Base-by-base conservation (phyloP, 805 yeast species). In the Cephaloascus albidus region DNA sequence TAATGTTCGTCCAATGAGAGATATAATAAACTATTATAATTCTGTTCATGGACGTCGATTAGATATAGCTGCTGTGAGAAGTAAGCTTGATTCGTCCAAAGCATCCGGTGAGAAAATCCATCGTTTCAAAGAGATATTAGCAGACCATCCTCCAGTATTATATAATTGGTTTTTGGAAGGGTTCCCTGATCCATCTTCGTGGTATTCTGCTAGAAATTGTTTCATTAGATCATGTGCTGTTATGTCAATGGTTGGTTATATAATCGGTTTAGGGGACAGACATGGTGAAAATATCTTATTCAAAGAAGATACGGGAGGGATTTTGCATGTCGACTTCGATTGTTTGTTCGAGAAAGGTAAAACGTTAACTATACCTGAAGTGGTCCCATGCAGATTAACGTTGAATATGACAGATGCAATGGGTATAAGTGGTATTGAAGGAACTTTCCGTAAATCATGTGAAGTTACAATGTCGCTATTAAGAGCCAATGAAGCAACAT, bases 231-330 rank as follows among this genome's bases (percentile, higher is more conserved):
- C 96, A 0, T 68, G 84, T 20, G 96, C 97, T 0, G 97, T 90
- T 0, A 93, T 94, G 98, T 88, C 97, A 0, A 87, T 93, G 68
- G 95, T 90, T 4, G 98, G 99, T 0, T 86, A 85, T 54, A 77
- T 93, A 36, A 68, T 93, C 20, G 98, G 98, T 6, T 69, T 93
- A 37, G 99, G 99, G 18, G 99, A 93, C 58, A 70, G 99, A 32
- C 99, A 93, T 55, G 84, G 96, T 48, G 99, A 93, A 53, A 93
- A 93, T 52, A 76, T 93, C 17, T 60, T 93, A 40, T 63, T 90
- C 31, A 73, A 80, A 49, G 81, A 81, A 44, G 73, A 69, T 33
- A 73, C 80, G 3, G 98, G 98, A 1, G 78, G 77, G 6, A 76
- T 87, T 0, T 60, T 93, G 44, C 99, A 93, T 57, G 97, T 93